These are phyloP conservation scores for Stevia rebaudiana DNA, from an alignment of 140 eudicot genomes.

Conservation along the genomic window DNA sequence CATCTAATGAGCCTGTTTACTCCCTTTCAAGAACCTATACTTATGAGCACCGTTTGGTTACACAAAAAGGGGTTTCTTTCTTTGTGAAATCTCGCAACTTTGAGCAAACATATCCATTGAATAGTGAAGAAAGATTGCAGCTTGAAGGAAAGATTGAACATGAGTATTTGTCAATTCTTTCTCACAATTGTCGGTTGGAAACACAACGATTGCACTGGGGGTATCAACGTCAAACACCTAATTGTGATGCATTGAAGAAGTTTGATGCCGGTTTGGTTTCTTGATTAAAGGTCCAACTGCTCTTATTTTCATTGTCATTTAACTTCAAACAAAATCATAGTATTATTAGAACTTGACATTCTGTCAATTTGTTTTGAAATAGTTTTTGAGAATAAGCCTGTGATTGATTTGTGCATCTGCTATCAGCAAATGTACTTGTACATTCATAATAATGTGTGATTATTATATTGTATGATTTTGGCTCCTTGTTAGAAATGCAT, in stretches of 20 bases:
- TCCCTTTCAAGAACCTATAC: constrained; percentile 42
- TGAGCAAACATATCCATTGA: constrained; percentile 52
- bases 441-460: too few relatives aligned
- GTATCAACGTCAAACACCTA: constrained; percentile 39
- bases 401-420: too few relatives aligned
- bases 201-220: constrained; percentile 60
- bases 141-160: constrained; percentile 53
- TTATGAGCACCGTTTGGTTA: constrained; percentile 29
- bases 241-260: constrained; percentile 55
- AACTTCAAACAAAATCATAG: background rate
- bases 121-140: constrained; percentile 36
- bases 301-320: background rate
- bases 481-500: background rate
- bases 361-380: background rate
- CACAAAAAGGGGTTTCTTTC: constrained; percentile 56
- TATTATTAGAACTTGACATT: background rate
- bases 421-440: too few relatives aligned
- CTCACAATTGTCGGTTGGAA: constrained; percentile 57
- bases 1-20: constrained; percentile 59
- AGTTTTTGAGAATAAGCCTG: constrained; percentile 10
- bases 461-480: too few relatives aligned
- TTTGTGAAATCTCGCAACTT: constrained; percentile 54
- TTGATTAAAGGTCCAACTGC: constrained; percentile 20
- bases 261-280: constrained; percentile 40
- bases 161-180: constrained; percentile 43